Conservation (phyloP, 1,284 basidiomycete genomes). For the Ceratobasidium sp. region DNA sequence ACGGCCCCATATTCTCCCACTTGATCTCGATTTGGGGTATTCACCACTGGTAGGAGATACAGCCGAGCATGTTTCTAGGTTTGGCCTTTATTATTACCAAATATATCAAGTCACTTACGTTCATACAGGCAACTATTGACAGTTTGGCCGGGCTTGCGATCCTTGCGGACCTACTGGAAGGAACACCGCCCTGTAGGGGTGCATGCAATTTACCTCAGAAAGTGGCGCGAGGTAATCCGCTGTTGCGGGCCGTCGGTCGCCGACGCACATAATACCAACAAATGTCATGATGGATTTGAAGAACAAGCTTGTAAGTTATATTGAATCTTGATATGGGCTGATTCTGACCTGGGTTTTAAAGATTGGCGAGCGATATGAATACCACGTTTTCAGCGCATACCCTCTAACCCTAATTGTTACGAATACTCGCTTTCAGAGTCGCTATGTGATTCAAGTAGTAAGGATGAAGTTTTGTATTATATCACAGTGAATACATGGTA, state of each 20-base stretch:
- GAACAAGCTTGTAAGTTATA: constrained; percentile 11
- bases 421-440: too few relatives aligned
- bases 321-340: not conserved
- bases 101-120: not conserved
- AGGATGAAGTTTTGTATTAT: not conserved
- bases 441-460: not conserved
- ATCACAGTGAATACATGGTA: constrained; percentile 16
- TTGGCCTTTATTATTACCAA: not conserved
- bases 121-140: constrained; percentile 1
- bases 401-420: not conserved
- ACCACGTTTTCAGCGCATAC: not conserved
- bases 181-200: not conserved
- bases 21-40: constrained; percentile 16
- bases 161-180: constrained; percentile 20
- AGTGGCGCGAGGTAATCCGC: constrained; percentile 16
- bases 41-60: constrained; percentile 5
- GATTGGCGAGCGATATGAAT: constrained; percentile 6
- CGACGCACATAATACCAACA: constrained; percentile 7
- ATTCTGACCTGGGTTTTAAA: not conserved
- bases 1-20: not conserved
- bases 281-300: constrained; percentile 1
- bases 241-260: constrained; percentile 7
- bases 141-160: constrained; percentile 17
- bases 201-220: constrained; percentile 12
- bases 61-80: constrained; percentile 5